Evolutionary conservation across 805 yeast genomes (phyloP).

Genomic region (Zygotorulaspora florentina): DNA sequence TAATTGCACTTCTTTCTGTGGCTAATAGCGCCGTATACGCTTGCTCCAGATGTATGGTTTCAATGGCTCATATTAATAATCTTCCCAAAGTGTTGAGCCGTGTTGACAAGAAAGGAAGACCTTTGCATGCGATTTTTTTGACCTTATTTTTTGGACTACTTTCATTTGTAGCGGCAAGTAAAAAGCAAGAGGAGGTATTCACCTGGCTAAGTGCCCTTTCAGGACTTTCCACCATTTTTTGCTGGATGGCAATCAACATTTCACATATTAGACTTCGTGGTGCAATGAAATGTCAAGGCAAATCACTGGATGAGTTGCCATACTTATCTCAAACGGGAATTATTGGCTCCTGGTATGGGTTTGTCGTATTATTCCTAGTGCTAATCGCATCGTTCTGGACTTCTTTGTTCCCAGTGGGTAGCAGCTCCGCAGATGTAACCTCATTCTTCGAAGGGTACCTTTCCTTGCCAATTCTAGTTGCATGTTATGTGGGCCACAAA

Average conservation of each 20-base stretch:
- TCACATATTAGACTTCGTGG: conserved; percentile 51
- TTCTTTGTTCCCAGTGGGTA: conserved; percentile 65
- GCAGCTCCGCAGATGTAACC: conserved; percentile 45
- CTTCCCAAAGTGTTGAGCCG: conserved; percentile 61
- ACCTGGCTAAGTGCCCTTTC: conserved; percentile 53
- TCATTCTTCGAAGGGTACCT: conserved; percentile 63
- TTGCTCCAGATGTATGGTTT: conserved; percentile 63
- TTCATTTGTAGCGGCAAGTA: conserved; percentile 50
- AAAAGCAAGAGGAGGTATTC: conserved; percentile 46
- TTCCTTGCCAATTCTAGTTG: conserved; percentile 61
- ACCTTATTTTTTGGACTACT: conserved; percentile 54
- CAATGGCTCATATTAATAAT: conserved; percentile 61
- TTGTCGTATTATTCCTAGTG: conserved; percentile 49
- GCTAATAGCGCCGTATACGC: conserved; percentile 71
- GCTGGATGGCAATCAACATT: conserved; percentile 51
- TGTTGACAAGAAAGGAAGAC: conserved; percentile 76
- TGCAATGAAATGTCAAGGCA: conserved; percentile 53
- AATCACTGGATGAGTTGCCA: conserved; percentile 56
- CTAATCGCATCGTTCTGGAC: conserved; percentile 74
- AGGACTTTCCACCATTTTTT: conserved; percentile 49
- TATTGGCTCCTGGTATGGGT: conserved; percentile 58
- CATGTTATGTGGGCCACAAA: conserved; percentile 57
- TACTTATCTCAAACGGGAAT: conserved; percentile 62
- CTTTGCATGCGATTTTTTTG: conserved; percentile 62
- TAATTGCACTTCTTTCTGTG: conserved; percentile 65